phyloP scores from a whole-genome alignment of 225 moss, liverwort and hornwort genomes.

The Pseudisothecium myosuroides region DNA sequence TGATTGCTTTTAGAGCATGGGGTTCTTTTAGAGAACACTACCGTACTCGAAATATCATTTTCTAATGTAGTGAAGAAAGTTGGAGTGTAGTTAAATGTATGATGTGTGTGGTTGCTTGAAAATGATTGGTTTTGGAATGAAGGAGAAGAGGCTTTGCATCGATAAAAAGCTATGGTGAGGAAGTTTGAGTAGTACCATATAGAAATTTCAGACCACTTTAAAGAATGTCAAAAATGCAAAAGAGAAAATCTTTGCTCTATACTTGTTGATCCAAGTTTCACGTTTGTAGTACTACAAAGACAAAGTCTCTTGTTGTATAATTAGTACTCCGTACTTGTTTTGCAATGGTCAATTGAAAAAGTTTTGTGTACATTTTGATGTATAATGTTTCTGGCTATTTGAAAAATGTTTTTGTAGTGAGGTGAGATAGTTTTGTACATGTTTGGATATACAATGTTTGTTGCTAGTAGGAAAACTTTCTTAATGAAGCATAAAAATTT shows the following conservation, averaged over 20 bases:
- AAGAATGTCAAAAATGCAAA: background rate
- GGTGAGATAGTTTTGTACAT: rapidly evolving
- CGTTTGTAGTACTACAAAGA: rapidly evolving
- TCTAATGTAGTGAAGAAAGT: background rate
- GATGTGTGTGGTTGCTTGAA: background rate
- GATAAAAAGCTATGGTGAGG: rapidly evolving
- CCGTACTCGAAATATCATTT: too few species aligned
- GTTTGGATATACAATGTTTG: background rate
- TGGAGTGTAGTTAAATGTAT: too few species aligned
- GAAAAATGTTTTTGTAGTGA: rapidly evolving
- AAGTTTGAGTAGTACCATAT: background rate
- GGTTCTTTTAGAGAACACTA: too few species aligned
- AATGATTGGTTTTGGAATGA: background rate
- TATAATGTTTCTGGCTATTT: background rate
- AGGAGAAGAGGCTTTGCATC: background rate
- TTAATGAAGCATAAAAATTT: background rate
- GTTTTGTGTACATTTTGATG: background rate
- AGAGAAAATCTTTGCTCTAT: rapidly evolving
- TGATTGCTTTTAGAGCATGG: too few species aligned
- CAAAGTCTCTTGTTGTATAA: background rate
- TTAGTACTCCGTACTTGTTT: background rate
- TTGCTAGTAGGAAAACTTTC: background rate
- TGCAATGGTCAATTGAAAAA: background rate
- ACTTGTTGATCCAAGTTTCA: background rate
- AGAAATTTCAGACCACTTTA: rapidly evolving